Base-by-base conservation (phyloP, 2,329 filamentous ascomycete species). In the Tolypocladium guangdongense region DNA sequence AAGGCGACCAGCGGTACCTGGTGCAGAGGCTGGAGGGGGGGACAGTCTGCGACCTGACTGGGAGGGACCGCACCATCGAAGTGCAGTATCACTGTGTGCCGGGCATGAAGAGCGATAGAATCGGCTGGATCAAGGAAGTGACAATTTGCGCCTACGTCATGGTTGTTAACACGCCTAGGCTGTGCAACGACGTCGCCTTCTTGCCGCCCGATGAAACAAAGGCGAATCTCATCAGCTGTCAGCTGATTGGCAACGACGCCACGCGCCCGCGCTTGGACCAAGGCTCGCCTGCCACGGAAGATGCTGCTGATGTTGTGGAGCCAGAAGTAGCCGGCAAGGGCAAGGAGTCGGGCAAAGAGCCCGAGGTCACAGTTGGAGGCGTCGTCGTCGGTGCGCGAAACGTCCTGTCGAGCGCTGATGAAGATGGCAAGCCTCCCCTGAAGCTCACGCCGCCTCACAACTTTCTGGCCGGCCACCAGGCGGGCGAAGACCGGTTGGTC, bases 101-200 rank as follows among this genome's bases (percentile, higher is more conserved):
- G 0, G 84, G 87, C 49, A 76, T 83, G 35, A 81, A 81, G 3
- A 76, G 74, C 48, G 86, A 95, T 66, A 82, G 86, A 49, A 96
- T 96, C 62, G 86, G 86, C 45, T 90, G 89, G 83, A 95, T 96
- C 70, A 96, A 96, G 68, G 91, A 96, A 67, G 83, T 92, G 1
- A 87, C 86, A 3, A 96, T 90, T 12, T 96, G 91, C 71, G 83
- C 89, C 14, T 96, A 96, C 66, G 77, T 96, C 52, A 96, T 96
- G 90, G 83, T 95, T 35, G 82, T 96, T 57, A 87, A 95, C 66
- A 96, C 91, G 0, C 89, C 90, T 0, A 84, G 90, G 1, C 81
- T 96, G 14, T 96, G 91, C 72, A 82, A 86, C 64, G 91, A 96
- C 60, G 82, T 89, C 11, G 90, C 90, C 11, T 96, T 96, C 67